A percentile compares a stretch with the other conserved stretches of the same genome.
Conservation (phyloP, 228 moss, liverwort and hornwort genomes). For the Sphagnum fallax region DNA sequence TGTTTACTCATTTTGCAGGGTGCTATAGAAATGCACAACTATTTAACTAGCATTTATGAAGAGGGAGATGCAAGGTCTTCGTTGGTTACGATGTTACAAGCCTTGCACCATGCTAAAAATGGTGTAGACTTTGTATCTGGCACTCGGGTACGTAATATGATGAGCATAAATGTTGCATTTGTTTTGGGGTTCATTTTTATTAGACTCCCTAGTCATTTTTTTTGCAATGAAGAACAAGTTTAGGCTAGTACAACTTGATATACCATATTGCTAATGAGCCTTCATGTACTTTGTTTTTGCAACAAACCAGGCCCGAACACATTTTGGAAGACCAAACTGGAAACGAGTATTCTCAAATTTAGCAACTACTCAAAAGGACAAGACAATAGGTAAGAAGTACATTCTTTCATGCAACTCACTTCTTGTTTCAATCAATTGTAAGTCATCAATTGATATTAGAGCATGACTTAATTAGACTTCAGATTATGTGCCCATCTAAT, state of each 20-base stretch:
- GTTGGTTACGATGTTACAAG: slow-evolving; percentile 54
- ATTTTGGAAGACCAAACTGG: slow-evolving; percentile 45
- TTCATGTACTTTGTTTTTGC: not conserved
- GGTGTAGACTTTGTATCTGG: slow-evolving; percentile 59
- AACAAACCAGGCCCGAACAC: slow-evolving; percentile 23
- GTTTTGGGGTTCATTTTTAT: not conserved
- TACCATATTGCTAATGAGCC: not conserved
- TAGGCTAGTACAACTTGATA: not conserved
- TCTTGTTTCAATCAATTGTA: too few species aligned
- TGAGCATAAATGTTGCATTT: not conserved
- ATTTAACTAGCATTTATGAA: slow-evolving; percentile 50
- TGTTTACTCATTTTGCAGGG: slow-evolving; percentile 15
- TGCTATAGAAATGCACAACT: slow-evolving; percentile 59
- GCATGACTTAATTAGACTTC: too few species aligned
- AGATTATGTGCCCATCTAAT: too few species aligned
- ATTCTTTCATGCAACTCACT: not conserved
- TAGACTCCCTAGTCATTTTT: not conserved
- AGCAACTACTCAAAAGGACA: slow-evolving; percentile 37
- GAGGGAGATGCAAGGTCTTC: slow-evolving; percentile 55
- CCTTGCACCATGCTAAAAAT: slow-evolving; percentile 56
- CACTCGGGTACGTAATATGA: slow-evolving; percentile 31
- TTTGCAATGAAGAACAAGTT: not conserved
- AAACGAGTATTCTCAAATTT: slow-evolving; percentile 45
- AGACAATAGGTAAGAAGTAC: slow-evolving; percentile 15
- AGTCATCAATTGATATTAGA: too few species aligned